phyloP scores from a whole-genome alignment of 1,139 yeast species.

The Geotrichum aggregatum region DNA sequence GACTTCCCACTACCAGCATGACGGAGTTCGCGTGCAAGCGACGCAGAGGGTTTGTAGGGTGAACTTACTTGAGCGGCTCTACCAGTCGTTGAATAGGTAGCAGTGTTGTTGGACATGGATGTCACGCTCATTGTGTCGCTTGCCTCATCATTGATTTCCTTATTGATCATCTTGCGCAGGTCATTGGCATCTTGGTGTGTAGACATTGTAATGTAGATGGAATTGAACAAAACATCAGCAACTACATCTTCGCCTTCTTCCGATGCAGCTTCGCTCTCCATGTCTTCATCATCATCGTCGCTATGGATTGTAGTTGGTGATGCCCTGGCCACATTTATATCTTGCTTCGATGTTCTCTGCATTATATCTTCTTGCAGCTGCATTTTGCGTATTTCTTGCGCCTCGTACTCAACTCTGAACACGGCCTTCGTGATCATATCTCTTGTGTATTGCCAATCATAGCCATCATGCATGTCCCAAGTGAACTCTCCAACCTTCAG shows the following conservation, averaged over 20 bases:
- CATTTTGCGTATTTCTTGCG: conserved; percentile 35
- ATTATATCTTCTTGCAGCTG: conserved; percentile 16
- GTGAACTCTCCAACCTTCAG: conserved; percentile 27
- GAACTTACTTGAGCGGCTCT: background rate
- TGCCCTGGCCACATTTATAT: conserved; percentile 14
- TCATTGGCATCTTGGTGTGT: conserved; percentile 47
- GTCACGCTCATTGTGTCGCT: conserved; percentile 32
- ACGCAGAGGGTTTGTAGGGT: conserved; percentile 17
- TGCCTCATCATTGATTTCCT: conserved; percentile 38
- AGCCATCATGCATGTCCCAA: conserved; percentile 78
- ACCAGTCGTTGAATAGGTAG: conserved; percentile 2
- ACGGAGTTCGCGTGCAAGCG: conserved; percentile 23
- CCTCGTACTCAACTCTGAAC: conserved; percentile 53
- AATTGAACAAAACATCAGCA: conserved; percentile 66
- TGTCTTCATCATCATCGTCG: conserved; percentile 13
- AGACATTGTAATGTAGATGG: conserved; percentile 66
- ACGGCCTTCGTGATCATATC: conserved; percentile 61
- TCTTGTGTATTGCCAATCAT: conserved; percentile 84
- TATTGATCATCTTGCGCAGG: conserved; percentile 53
- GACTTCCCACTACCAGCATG: conserved; percentile 16
- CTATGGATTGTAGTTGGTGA: background rate
- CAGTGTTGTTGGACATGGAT: conserved; percentile 11
- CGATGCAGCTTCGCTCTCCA: conserved; percentile 25
- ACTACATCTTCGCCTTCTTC: conserved; percentile 40
- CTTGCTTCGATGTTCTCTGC: conserved; percentile 10